phyloP scores from a whole-genome alignment of 208 protist genomes.

The Trypanosoma boissoni region DNA sequence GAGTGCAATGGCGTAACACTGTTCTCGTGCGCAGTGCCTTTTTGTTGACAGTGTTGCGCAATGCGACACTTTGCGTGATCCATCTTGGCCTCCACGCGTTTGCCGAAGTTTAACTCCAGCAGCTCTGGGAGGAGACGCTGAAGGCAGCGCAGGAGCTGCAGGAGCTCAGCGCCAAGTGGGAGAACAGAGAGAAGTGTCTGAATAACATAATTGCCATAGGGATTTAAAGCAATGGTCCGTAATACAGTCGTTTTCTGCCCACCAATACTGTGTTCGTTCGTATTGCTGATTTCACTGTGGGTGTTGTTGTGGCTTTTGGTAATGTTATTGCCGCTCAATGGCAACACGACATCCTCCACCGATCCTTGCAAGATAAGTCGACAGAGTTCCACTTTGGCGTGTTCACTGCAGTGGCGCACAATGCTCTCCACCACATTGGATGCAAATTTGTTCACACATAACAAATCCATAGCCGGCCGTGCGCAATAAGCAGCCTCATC shows the following conservation, averaged over 20 bases:
- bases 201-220: conserved; percentile 97
- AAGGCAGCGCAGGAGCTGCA: conserved; percentile 36
- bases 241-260: conserved; percentile 43
- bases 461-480: conserved; percentile 29
- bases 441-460: conserved; percentile 95
- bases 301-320: neutral
- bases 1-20: neutral
- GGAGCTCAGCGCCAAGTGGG: conserved; percentile 54
- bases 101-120: conserved; percentile 54
- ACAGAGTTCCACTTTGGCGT: conserved; percentile 43
- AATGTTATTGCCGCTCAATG: neutral
- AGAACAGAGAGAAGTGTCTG: conserved; percentile 90
- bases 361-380: conserved; percentile 30
- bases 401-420: conserved; percentile 58
- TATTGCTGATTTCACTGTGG: conserved; percentile 30
- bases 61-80: conserved; percentile 50
- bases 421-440: conserved; percentile 97
- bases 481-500: conserved; percentile 39
- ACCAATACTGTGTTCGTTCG: conserved; percentile 45
- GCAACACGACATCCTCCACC: neutral
- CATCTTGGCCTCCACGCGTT: conserved; percentile 53
- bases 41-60: conserved; percentile 17
- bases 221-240: conserved; percentile 85
- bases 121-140: conserved; percentile 40
- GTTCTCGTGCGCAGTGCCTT: neutral